These are phyloP conservation scores for Crithidia acanthocephali DNA, from an alignment of 208 protist species.

Conservation along the genomic window DNA sequence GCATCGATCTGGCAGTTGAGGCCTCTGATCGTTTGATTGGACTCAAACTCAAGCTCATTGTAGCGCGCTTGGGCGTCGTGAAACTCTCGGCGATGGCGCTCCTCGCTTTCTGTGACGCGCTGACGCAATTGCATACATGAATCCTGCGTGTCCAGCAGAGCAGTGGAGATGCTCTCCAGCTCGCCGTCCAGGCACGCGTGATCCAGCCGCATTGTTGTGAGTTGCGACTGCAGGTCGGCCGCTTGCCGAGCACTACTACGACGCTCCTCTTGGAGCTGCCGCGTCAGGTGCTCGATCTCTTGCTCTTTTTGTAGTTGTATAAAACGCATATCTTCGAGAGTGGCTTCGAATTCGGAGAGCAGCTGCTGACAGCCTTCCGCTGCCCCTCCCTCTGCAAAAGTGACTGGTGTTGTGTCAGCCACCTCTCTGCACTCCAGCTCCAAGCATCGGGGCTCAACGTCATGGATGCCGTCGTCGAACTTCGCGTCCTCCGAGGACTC, in stretches of 20 bases:
- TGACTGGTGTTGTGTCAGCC: not conserved
- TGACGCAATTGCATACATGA: slow-evolving; percentile 19
- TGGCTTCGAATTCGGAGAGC: slow-evolving; percentile 9
- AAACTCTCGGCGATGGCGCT: slow-evolving; percentile 7
- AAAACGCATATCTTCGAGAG: slow-evolving; percentile 23
- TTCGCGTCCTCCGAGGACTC: not conserved
- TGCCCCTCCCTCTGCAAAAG: not conserved
- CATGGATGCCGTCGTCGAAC: not conserved
- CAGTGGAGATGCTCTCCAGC: slow-evolving; percentile 24
- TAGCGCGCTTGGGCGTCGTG: not conserved
- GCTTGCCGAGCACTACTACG: not conserved
- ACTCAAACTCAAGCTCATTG: not conserved
- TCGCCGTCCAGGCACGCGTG: slow-evolving; percentile 23
- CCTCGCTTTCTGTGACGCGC: slow-evolving; percentile 20
- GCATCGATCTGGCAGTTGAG: not conserved
- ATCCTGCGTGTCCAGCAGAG: slow-evolving; percentile 24
- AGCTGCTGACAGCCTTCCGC: slow-evolving; percentile 18
- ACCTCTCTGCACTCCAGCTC: slow-evolving; percentile 8
- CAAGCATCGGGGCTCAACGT: slow-evolving; percentile 5
- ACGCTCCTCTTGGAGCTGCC: slow-evolving; percentile 24
- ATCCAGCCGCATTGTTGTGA: slow-evolving; percentile 27
- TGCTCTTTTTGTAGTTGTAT: slow-evolving; percentile 21
- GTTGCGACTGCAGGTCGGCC: slow-evolving; percentile 18
- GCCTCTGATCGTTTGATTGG: not conserved
- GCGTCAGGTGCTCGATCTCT: slow-evolving; percentile 14